phyloP scores from a whole-genome alignment of 768 basidiomycete species.

The Auriscalpium orientale region DNA sequence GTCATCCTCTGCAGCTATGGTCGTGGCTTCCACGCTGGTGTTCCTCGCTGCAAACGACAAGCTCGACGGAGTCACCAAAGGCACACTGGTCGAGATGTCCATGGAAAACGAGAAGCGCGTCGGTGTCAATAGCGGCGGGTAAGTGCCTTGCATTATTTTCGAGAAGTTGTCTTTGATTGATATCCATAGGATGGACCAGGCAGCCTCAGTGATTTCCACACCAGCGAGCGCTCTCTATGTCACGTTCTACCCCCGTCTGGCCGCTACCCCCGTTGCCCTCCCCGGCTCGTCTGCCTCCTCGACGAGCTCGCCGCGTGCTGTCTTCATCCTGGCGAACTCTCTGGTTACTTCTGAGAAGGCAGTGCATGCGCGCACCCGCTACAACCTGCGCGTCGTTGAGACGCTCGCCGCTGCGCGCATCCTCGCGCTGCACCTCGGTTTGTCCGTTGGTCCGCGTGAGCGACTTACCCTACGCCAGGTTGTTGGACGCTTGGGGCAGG shows the following conservation, averaged over 20 bases:
- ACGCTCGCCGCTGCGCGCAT: slow-evolving; percentile 74
- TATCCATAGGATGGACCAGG: slow-evolving; percentile 73
- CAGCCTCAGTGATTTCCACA: slow-evolving; percentile 74
- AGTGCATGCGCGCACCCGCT: slow-evolving; percentile 63
- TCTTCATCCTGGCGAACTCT: slow-evolving; percentile 78
- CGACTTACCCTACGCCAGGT: slow-evolving; percentile 64
- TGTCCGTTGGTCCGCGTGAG: slow-evolving; percentile 34
- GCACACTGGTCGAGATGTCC: slow-evolving; percentile 67
- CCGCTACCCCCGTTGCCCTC: slow-evolving; percentile 60
- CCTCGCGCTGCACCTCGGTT: slow-evolving; percentile 51
- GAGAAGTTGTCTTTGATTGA: neutral
- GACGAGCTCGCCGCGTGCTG: slow-evolving; percentile 23
- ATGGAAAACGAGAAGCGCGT: slow-evolving; percentile 83
- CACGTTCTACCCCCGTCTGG: slow-evolving; percentile 70
- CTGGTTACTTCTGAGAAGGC: slow-evolving; percentile 78
- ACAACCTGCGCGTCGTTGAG: slow-evolving; percentile 92
- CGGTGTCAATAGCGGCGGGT: slow-evolving; percentile 80
- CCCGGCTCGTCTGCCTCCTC: slow-evolving; percentile 31
- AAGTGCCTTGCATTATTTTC: slow-evolving; percentile 15
- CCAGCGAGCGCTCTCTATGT: slow-evolving; percentile 70
- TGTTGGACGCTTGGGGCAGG: slow-evolving; percentile 46
- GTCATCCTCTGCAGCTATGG: slow-evolving; percentile 86
- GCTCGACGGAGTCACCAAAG: slow-evolving; percentile 46
- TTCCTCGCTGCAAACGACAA: slow-evolving; percentile 76
- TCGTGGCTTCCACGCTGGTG: slow-evolving; percentile 76